These are phyloP conservation scores for Candida cerambycidarum DNA, from an alignment of 805 yeast genomes.

Conservation along the genomic window DNA sequence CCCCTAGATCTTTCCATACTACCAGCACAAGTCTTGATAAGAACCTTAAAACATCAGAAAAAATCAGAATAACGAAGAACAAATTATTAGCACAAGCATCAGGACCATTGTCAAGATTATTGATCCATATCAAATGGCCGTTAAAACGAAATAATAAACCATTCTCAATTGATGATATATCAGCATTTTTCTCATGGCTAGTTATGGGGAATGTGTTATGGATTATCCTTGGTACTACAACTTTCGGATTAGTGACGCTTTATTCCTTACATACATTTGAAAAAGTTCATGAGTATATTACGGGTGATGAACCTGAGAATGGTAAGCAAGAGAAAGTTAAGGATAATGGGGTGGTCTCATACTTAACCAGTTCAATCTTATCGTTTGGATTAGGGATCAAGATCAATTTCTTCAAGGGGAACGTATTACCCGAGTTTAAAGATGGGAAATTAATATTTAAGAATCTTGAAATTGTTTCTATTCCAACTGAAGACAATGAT, in stretches of 20 bases:
- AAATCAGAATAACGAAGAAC: conserved; percentile 19
- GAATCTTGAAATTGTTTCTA: conserved; percentile 30
- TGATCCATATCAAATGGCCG: conserved; percentile 48
- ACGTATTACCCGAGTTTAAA: conserved; percentile 42
- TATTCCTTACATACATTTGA: conserved; percentile 43
- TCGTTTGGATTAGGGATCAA: conserved; percentile 40
- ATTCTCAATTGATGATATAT: conserved; percentile 49
- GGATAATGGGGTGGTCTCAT: conserved; percentile 32
- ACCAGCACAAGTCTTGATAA: background rate
- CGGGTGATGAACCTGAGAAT: conserved; percentile 19
- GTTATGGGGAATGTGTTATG: conserved; percentile 57
- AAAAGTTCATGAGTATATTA: conserved; percentile 18
- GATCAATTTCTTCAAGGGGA: conserved; percentile 38
- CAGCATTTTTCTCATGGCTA: conserved; percentile 57
- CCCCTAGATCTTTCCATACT: background rate
- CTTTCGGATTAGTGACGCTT: conserved; percentile 49
- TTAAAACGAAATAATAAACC: conserved; percentile 48
- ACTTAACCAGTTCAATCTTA: conserved; percentile 34
- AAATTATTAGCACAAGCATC: conserved; percentile 30
- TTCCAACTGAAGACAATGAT: conserved; percentile 14
- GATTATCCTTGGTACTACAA: conserved; percentile 58
- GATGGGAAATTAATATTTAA: conserved; percentile 51
- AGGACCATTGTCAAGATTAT: conserved; percentile 28
- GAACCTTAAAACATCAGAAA: background rate
- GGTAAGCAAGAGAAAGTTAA: conserved; percentile 2